These are phyloP conservation scores for Zanthoxylum bungeanum DNA, from an alignment of 345 rosid genomes.

Conservation along the genomic window DNA sequence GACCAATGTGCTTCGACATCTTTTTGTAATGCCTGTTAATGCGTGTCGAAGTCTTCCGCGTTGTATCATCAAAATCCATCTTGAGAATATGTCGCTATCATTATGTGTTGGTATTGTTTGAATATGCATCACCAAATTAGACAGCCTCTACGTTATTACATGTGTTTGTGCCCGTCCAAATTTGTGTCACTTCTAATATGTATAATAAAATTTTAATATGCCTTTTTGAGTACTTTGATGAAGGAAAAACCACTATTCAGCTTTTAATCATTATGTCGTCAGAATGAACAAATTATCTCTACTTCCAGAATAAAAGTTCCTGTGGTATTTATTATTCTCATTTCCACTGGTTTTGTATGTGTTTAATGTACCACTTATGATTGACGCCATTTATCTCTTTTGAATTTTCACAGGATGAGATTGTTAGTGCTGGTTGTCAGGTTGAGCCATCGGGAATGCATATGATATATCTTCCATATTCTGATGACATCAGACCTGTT, in stretches of 20 bases:
- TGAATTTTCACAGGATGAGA: conserved; percentile 64
- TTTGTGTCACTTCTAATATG: no score
- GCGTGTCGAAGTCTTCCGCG: no score
- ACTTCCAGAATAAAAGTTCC: background rate
- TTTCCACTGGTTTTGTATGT: background rate
- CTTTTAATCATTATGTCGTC: background rate
- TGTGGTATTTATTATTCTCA: background rate
- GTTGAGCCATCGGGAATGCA: conserved; percentile 96
- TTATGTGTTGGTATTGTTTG: no score
- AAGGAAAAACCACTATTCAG: background rate
- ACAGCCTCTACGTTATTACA: no score
- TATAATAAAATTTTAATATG: background rate
- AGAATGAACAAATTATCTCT: background rate
- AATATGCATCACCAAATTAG: no score
- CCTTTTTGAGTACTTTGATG: background rate
- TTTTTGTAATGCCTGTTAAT: no score
- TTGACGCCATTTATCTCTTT: conserved; percentile 5
- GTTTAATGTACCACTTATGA: background rate
- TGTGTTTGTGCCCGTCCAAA: no score
- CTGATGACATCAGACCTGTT: conserved; percentile 75
- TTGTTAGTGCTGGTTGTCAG: conserved; percentile 66
- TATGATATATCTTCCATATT: conserved; percentile 90
- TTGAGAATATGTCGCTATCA: no score
- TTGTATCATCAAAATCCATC: no score
- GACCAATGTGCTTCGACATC: no score